Evolutionary conservation across 164 flowering plant genomes (phyloP).

Genomic region (Tetrastigma voinierianum): DNA sequence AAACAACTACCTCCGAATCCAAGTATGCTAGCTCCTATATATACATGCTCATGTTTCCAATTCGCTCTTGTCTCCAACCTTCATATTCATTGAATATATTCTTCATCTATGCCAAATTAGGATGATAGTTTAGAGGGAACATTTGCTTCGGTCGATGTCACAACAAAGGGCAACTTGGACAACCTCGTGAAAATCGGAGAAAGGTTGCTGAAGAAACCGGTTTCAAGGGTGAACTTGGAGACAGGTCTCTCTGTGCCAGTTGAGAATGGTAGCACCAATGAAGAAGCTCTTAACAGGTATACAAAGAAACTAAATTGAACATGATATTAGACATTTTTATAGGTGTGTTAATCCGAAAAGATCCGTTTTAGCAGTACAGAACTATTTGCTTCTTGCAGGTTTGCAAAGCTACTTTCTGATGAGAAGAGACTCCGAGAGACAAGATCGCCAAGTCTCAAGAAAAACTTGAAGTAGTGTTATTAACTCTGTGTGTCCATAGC

Average conservation of each 20-base stretch:
- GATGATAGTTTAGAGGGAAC: slow-evolving; percentile 8
- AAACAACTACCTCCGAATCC: slow-evolving; percentile 27
- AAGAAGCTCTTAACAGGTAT: slow-evolving; percentile 17
- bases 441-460: background rate
- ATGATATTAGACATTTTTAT: too few species aligned
- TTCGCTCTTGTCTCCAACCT: too few species aligned
- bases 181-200: slow-evolving; percentile 10
- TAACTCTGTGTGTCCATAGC: background rate
- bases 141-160: slow-evolving; percentile 8
- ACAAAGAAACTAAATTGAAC: too few species aligned
- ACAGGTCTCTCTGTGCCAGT: slow-evolving; percentile 8
- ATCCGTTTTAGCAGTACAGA: too few species aligned
- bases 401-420: slow-evolving; percentile 27
- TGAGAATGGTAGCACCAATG: slow-evolving; percentile 2
- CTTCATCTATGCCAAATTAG: background rate
- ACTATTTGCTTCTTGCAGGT: slow-evolving; percentile 14
- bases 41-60: too few species aligned
- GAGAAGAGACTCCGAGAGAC: slow-evolving; percentile 19
- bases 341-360: too few species aligned
- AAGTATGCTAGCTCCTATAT: slow-evolving; percentile 14
- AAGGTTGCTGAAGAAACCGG: slow-evolving; percentile 10
- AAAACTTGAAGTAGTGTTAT: background rate
- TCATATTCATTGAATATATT: too few species aligned
- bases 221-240: slow-evolving; percentile 14
- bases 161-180: slow-evolving; percentile 17